Evolutionary conservation across 2,329 filamentous ascomycete species (phyloP).

Genomic region (Cladophialophora bantiana): DNA sequence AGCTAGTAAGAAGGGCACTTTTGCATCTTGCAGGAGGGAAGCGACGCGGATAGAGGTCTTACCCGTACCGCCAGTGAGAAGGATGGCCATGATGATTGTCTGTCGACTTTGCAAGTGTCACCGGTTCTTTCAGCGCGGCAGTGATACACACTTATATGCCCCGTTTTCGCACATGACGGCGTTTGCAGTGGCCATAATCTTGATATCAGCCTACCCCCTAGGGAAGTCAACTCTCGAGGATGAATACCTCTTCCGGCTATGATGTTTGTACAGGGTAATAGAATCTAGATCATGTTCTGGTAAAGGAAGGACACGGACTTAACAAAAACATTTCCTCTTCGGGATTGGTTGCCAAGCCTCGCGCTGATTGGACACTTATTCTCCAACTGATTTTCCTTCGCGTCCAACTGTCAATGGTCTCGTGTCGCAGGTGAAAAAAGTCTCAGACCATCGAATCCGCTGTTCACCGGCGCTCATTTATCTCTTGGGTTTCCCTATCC

Average conservation of each 20-base stretch:
- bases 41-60: slow-evolving; percentile 11
- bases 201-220: not conserved
- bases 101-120: not conserved
- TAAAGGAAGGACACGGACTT: not conserved
- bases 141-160: not conserved
- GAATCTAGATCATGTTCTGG: not conserved
- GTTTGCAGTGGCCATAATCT: not conserved
- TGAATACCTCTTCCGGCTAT: not conserved
- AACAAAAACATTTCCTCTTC: slow-evolving; percentile 1
- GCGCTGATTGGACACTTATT: slow-evolving; percentile 16
- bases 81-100: slow-evolving; percentile 9
- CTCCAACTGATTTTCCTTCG: slow-evolving; percentile 32
- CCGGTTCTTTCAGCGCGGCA: not conserved
- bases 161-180: not conserved
- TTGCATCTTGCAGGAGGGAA: slow-evolving; percentile 4
- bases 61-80: slow-evolving; percentile 3
- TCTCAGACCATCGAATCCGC: slow-evolving; percentile 22
- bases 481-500: slow-evolving; percentile 1
- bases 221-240: not conserved
- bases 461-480: not conserved
- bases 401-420: slow-evolving; percentile 30
- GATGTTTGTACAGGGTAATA: not conserved
- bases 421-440: slow-evolving; percentile 38
- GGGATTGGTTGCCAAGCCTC: slow-evolving; percentile 6
- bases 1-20: not conserved